Evolutionary conservation across 768 basidiomycete genomes (phyloP), one percentile per base, ranked within the genome.

Genomic region (Hypholoma sublateritium): DNA sequence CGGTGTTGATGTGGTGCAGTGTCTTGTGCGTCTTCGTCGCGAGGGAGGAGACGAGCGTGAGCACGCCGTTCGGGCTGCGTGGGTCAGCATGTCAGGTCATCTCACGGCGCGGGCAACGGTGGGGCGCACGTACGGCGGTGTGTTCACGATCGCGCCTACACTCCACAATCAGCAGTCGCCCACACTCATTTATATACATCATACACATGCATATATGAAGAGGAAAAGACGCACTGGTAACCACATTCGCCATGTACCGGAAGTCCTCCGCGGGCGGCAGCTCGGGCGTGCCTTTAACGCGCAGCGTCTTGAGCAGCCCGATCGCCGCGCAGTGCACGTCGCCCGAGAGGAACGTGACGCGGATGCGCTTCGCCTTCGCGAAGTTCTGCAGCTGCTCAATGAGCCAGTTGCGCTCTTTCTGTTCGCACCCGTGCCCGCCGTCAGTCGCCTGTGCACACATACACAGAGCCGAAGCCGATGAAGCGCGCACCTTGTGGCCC

Each of bases 301-400:
- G 77, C 42, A 88, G 74, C 1, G 90, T 90, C 71, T 87, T 92
- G 60, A 95, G 73, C 2, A 87, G 70, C 2, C 89, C 91, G 0
- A 94, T 91, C 1, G 92, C 90, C 0, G 91, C 91, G 62, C 91
- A 91, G 67, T 98, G 96, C 13, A 98, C 96, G 69, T 99, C 95
- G 3, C 97, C 97, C 0, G 88, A 89, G 16, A 98, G 66, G 71
- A 95, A 95, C 0, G 87, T 82, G n/a, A 99, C 78, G 24, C 97
- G 84, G 28, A 89, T 70, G 24, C 80, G 77, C 69, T 83, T 85
- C 47, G 72, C 69, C 43, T 74, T 70, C 0, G 95, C 89, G 59
- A 93, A 78, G 19, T 78, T 74, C 69, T 98, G 96, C 60, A 92
- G 78, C 66, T 88, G 81, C 60, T 86, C 78, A 43, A 98, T 81